phyloP scores from a whole-genome alignment of 1,139 yeast genomes.

The Candida tetrigidarum region DNA sequence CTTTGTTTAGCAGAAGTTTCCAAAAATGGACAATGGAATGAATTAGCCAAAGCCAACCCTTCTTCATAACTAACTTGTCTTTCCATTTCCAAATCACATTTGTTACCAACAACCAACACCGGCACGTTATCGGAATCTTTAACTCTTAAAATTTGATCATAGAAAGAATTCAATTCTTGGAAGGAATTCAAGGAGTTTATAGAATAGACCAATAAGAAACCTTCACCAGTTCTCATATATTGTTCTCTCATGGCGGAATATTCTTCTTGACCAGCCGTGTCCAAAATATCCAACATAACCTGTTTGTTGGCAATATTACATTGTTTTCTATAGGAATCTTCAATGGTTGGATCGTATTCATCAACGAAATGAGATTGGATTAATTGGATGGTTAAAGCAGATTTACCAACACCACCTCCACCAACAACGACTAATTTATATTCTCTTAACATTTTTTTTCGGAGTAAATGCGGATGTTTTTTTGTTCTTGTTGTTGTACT shows the following conservation, averaged over 20 bases:
- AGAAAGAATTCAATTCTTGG: conserved; percentile 76
- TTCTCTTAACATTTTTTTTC: conserved; percentile 51
- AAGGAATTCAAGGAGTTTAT: conserved; percentile 80
- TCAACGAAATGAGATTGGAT: conserved; percentile 93
- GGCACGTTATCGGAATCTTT: conserved; percentile 81
- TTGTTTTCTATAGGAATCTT: conserved; percentile 68
- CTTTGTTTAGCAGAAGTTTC: conserved; percentile 96
- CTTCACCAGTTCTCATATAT: conserved; percentile 93
- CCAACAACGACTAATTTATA: conserved; percentile 94
- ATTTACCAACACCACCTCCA: conserved; percentile 98
- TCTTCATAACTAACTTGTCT: conserved; percentile 83
- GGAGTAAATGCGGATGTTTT: background rate
- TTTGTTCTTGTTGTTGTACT: background rate
- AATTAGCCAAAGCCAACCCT: conserved; percentile 76
- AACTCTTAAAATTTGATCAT: conserved; percentile 84
- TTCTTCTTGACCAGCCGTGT: conserved; percentile 99
- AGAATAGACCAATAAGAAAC: conserved; percentile 82
- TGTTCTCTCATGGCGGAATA: conserved; percentile 96
- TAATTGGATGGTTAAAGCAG: conserved; percentile 89
- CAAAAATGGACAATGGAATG: conserved; percentile 77
- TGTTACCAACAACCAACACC: conserved; percentile 75
- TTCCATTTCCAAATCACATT: conserved; percentile 62
- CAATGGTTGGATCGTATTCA: conserved; percentile 98
- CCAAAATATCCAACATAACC: conserved; percentile 73
- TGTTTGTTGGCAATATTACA: conserved; percentile 56